Evolutionary conservation across 805 yeast genomes (phyloP), one percentile per base, ranked within the genome.

Genomic region (Candida coleopterorum): DNA sequence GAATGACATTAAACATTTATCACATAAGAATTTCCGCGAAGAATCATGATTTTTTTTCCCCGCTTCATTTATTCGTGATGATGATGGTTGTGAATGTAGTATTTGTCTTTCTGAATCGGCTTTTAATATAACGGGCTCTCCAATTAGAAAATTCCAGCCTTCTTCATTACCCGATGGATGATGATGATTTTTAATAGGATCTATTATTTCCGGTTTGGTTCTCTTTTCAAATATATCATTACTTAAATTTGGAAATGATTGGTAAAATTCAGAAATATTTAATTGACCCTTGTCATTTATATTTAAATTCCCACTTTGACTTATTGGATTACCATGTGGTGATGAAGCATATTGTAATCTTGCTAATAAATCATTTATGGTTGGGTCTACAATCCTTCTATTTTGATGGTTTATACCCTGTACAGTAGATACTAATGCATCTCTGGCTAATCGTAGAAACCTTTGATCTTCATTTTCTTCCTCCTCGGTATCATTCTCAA

Each of bases 1-100:
- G 55, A 84, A 84, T 24, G 77, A 70, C 60, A 81, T 62, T 2
- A 70, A 55, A 55, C 94, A 84, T 44, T 74, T 71, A 4, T 55
- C 49, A 54, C 94, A 84, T 5, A 73, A 64, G 47, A 68, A 79
- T 30, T 74, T 72, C 43, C 75, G 25, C 15, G 38, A 24, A n/a
- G 38, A 24, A 18, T 35, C 38, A 12, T 24, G 26, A 9, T 3
- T 14, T 9, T 12, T 4, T 16, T 30, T 29, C 10, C 37, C 37
- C 11, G 28, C 30, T 11, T 37, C 35, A 20, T 34, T 36, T 12
- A 11, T 26, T 22, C 27, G 4, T 10, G 37, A 14, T n/a, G 25
- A 14, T 23, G 22, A 6, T 16, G 12, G 14, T 17, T 14, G 31
- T 12, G 18, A 12, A 1, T 25, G 32, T 15, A n/a, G 22, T 12